These are phyloP conservation scores for Teratosphaeria gauchensis DNA, from an alignment of 2,329 filamentous ascomycete species.

Conservation along the genomic window DNA sequence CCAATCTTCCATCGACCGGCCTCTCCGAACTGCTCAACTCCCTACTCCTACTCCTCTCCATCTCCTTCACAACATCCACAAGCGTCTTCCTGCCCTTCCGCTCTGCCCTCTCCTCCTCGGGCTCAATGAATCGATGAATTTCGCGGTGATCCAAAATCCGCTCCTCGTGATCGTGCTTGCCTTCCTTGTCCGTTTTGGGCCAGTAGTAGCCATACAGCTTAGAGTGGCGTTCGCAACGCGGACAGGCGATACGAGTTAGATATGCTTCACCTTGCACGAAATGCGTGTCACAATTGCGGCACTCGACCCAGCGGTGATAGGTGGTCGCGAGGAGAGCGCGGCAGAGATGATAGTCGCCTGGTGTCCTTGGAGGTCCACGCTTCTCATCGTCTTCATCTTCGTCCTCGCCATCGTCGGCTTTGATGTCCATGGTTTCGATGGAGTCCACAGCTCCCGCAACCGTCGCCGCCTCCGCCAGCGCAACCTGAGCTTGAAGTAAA, in stretches of 20 bases:
- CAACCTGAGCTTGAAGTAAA: neutral
- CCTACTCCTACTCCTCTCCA: neutral
- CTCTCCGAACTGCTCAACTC: neutral
- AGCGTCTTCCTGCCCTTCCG: slow-evolving; percentile 25
- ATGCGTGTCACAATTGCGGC: slow-evolving; percentile 67
- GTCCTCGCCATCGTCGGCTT: slow-evolving; percentile 7
- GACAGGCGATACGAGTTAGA: slow-evolving; percentile 74
- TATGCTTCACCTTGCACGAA: slow-evolving; percentile 90
- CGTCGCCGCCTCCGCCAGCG: slow-evolving; percentile 2
- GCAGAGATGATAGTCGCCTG: slow-evolving; percentile 65
- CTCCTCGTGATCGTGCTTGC: slow-evolving; percentile 59
- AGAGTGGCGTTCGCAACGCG: slow-evolving; percentile 86
- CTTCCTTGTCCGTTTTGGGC: slow-evolving; percentile 85
- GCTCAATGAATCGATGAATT: slow-evolving; percentile 72
- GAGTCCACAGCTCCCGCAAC: slow-evolving; percentile 13
- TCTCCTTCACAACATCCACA: neutral
- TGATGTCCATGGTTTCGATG: slow-evolving; percentile 14
- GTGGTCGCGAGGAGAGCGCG: slow-evolving; percentile 64
- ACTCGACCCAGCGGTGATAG: slow-evolving; percentile 77
- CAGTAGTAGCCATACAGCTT: slow-evolving; percentile 92
- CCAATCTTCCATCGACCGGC: neutral
- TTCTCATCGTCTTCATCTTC: slow-evolving; percentile 14
- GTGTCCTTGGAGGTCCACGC: slow-evolving; percentile 29
- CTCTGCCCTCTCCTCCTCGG: slow-evolving; percentile 29
- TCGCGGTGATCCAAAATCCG: slow-evolving; percentile 73